Conservation (phyloP, 208 protist genomes). For the Sergeia podlipaevii region DNA sequence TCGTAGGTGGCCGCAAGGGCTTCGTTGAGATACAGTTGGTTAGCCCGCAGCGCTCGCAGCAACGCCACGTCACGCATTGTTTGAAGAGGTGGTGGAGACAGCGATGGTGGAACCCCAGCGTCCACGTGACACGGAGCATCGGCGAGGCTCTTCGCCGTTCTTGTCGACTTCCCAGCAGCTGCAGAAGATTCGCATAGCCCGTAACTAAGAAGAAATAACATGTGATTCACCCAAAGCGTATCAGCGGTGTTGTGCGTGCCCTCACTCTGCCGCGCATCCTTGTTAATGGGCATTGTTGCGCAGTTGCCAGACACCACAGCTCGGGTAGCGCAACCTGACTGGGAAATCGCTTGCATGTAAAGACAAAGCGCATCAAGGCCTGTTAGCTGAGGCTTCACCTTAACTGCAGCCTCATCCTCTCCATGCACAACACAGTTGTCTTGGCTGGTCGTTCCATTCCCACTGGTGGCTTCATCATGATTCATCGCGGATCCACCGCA, state of each 20-base stretch:
- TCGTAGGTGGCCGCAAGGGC: not conserved
- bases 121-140: slow-evolving; percentile 12
- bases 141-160: slow-evolving; percentile 7
- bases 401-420: no score
- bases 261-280: not conserved
- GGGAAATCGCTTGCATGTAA: slow-evolving; percentile 1
- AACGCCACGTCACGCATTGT: no score
- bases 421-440: no score
- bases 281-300: not conserved
- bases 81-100: not conserved
- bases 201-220: slow-evolving; percentile 40
- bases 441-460: no score
- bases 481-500: no score
- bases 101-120: not conserved
- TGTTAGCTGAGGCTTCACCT: no score
- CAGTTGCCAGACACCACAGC: not conserved
- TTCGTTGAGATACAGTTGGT: not conserved
- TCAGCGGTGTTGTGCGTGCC: not conserved
- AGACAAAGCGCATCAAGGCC: slow-evolving; percentile 4
- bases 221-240: slow-evolving; percentile 36
- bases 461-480: no score
- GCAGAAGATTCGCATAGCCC: no score
- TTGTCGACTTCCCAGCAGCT: no score
- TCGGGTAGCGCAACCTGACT: not conserved
- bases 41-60: no score